Conservation (phyloP, 148 eudicot species). For the Dysphania ambrosioides region DNA sequence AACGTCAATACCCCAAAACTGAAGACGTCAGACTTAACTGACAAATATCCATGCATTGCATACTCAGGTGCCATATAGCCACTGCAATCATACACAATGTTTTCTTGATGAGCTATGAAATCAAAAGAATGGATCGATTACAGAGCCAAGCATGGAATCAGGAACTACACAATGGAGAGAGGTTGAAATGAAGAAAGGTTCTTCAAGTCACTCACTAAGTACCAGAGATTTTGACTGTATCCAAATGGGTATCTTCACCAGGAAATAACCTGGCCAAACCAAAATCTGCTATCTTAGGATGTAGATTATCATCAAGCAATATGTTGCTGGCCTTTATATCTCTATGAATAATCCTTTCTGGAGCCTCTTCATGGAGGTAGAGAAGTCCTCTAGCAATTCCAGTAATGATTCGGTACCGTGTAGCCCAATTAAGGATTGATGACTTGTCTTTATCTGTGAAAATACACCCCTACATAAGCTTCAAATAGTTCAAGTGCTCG, state of each 20-base stretch:
- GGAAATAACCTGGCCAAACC: slow-evolving; percentile 89
- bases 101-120: not conserved
- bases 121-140: not conserved
- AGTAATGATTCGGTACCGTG: slow-evolving; percentile 48
- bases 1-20: slow-evolving; percentile 69
- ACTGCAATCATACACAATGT: slow-evolving; percentile 37
- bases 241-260: slow-evolving; percentile 65
- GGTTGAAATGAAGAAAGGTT: not conserved
- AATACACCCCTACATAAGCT: slow-evolving; percentile 6
- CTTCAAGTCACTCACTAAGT: slow-evolving; percentile 58
- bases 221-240: slow-evolving; percentile 63
- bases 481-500: not conserved
- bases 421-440: slow-evolving; percentile 56
- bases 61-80: slow-evolving; percentile 96
- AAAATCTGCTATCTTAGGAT: slow-evolving; percentile 75
- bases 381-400: slow-evolving; percentile 77
- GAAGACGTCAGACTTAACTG: slow-evolving; percentile 83
- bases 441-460: slow-evolving; percentile 48
- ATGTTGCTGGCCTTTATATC: slow-evolving; percentile 90
- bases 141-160: not conserved
- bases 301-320: slow-evolving; percentile 62
- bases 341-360: slow-evolving; percentile 73
- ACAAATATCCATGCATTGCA: slow-evolving; percentile 65
- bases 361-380: slow-evolving; percentile 86
- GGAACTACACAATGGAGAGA: not conserved